Conservation (phyloP, 1,284 basidiomycete species). For the Moesziomyces antarcticus region DNA sequence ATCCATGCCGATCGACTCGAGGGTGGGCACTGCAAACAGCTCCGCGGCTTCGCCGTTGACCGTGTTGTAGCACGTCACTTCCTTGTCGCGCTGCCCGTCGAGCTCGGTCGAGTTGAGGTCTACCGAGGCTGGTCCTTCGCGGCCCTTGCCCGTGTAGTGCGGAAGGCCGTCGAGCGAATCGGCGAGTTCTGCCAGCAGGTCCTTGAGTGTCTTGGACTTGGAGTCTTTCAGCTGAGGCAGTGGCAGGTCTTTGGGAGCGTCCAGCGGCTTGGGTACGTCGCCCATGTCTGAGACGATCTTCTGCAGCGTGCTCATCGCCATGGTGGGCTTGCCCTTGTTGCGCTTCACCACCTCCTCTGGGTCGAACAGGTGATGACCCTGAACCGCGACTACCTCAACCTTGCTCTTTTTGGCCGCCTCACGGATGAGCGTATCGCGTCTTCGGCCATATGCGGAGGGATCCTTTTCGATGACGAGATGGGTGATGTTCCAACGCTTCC, state of each 20-base stretch:
- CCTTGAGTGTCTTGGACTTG: conserved; percentile 21
- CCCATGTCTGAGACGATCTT: conserved; percentile 44
- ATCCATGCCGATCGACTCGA: conserved; percentile 70
- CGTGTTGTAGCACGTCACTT: conserved; percentile 67
- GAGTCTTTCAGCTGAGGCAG: conserved; percentile 26
- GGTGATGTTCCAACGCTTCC: conserved; percentile 71
- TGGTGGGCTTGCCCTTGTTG: conserved; percentile 54
- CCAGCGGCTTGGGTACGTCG: conserved; percentile 43
- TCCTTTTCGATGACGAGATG: conserved; percentile 70
- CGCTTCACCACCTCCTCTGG: conserved; percentile 49
- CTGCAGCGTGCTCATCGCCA: conserved; percentile 51
- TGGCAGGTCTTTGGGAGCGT: conserved; percentile 46
- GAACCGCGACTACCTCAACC: conserved; percentile 47
- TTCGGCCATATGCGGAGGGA: conserved; percentile 45
- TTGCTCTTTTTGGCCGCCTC: conserved; percentile 46
- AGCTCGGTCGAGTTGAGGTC: conserved; percentile 54
- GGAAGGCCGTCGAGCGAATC: conserved; percentile 47
- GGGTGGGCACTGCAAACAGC: conserved; percentile 71
- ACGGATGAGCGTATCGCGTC: conserved; percentile 36
- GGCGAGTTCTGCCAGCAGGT: conserved; percentile 38
- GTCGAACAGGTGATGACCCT: conserved; percentile 57
- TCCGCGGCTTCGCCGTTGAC: conserved; percentile 68
- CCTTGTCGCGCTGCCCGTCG: conserved; percentile 51
- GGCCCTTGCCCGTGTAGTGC: conserved; percentile 47
- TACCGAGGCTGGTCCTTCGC: conserved; percentile 30